Conservation (phyloP, 2,329 filamentous ascomycete genomes). For the Aspergillus luchuensis region DNA sequence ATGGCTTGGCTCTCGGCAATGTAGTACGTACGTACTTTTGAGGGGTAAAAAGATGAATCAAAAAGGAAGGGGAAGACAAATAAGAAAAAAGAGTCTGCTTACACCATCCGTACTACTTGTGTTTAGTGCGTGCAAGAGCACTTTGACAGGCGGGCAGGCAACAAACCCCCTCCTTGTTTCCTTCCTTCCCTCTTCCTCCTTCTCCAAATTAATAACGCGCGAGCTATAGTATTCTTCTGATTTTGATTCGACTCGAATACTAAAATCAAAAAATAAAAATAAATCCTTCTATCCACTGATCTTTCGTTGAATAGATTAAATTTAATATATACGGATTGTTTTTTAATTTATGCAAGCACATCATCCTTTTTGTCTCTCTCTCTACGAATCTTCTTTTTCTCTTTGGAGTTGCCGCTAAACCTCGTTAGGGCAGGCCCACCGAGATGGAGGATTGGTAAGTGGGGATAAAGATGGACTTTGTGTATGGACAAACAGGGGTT, state of each 20-base stretch:
- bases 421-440: background rate
- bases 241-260: background rate
- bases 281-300: background rate
- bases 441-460: background rate
- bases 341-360: background rate
- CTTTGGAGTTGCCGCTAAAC: background rate
- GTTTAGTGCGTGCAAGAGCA: no score
- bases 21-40: background rate
- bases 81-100: no score
- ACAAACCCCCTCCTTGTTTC: no score
- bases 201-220: background rate
- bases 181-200: no score
- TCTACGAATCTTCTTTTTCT: background rate
- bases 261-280: background rate
- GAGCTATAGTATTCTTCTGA: background rate
- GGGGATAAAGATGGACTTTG: background rate
- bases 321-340: background rate
- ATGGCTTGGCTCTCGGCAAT: background rate
- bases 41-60: background rate
- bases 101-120: no score
- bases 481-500: slow-evolving; percentile 21
- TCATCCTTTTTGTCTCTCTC: background rate
- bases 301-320: background rate
- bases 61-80: no score
- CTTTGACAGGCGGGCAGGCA: background rate